Evolutionary conservation across 1,284 basidiomycete genomes (phyloP).

Genomic region (Sporisorium graminicola): DNA sequence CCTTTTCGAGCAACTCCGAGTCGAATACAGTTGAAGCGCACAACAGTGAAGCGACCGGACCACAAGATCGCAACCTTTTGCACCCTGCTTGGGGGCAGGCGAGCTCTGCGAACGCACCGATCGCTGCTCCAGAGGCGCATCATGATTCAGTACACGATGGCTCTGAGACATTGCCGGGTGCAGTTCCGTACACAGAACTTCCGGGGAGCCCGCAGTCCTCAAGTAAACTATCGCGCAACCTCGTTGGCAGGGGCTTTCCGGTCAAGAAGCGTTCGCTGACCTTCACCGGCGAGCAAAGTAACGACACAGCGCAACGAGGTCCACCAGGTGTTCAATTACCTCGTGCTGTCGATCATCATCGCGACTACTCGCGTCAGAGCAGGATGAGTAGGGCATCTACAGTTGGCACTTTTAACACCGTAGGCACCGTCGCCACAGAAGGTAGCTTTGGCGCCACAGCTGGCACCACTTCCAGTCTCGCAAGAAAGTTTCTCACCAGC

Average conservation of each 20-base stretch:
- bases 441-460: conserved; percentile 55
- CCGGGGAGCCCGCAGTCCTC: conserved; percentile 4
- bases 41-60: not conserved
- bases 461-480: conserved; percentile 28
- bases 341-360: conserved; percentile 30
- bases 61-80: conserved; percentile 16
- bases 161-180: conserved; percentile 2
- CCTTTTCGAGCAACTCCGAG: conserved; percentile 24
- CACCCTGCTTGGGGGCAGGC: conserved; percentile 38
- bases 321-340: conserved; percentile 14
- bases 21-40: not conserved
- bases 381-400: conserved; percentile 55
- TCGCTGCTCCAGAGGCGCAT: not conserved
- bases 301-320: conserved; percentile 2
- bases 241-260: conserved; percentile 33
- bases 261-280: conserved; percentile 39
- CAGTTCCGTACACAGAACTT: not conserved
- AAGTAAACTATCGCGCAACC: conserved; percentile 7
- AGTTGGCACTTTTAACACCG: conserved; percentile 54
- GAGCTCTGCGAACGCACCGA: not conserved
- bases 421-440: conserved; percentile 55
- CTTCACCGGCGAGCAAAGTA: conserved; percentile 24
- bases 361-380: conserved; percentile 54
- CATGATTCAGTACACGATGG: not conserved
- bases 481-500: conserved; percentile 31